Conservation (phyloP, 805 yeast species). For the Wickerhamiella occidentalis region DNA sequence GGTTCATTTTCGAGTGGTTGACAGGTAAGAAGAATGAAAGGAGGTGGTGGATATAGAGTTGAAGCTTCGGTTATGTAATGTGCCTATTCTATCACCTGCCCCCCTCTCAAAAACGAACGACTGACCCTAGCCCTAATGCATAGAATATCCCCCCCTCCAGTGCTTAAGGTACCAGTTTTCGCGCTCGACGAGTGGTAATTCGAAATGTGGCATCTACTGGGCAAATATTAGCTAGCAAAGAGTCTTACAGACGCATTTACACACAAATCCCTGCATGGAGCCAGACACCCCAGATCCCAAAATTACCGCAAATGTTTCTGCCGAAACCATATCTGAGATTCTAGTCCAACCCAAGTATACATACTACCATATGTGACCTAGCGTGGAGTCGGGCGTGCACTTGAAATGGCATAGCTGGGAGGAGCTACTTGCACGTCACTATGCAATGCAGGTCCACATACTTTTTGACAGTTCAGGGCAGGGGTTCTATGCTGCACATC, state of each 20-base stretch:
- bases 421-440: not conserved
- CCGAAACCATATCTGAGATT: no score
- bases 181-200: no score
- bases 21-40: not conserved
- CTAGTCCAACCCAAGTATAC: not conserved
- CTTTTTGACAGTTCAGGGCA: not conserved
- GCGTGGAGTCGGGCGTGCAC: not conserved
- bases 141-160: not conserved
- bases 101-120: not conserved
- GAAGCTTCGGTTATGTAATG: not conserved
- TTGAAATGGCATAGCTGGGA: no score
- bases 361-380: not conserved
- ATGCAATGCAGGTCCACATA: not conserved
- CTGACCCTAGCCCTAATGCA: not conserved
- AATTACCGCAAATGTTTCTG: no score
- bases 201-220: no score
- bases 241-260: no score
- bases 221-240: no score
- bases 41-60: not conserved
- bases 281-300: no score
- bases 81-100: not conserved
- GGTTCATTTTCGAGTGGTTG: conserved; percentile 6
- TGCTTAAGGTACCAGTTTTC: not conserved
- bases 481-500: not conserved
- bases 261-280: no score